A percentile compares a stretch with the other conserved stretches of the same genome.
These are phyloP conservation scores for Daucus carota DNA, from an alignment of 129 eudicot species.

Conservation along the genomic window DNA sequence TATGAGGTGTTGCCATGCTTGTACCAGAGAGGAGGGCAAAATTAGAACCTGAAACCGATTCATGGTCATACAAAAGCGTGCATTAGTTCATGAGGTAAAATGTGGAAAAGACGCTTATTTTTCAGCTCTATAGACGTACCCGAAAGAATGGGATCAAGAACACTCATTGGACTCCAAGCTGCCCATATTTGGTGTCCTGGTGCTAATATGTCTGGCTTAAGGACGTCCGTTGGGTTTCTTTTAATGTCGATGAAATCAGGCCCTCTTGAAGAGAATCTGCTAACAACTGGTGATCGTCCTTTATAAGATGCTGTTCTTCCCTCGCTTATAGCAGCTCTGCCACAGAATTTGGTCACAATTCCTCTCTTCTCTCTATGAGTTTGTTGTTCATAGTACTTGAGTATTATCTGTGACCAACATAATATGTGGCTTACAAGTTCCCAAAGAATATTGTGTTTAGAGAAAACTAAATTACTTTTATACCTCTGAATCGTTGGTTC, in stretches of 20 bases:
- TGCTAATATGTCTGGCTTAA: constrained; percentile 91
- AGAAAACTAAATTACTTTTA: background rate
- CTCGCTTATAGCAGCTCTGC: constrained; percentile 68
- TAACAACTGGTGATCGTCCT: constrained; percentile 56
- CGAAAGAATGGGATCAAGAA: constrained; percentile 40
- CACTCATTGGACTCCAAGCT: constrained; percentile 98
- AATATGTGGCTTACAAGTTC: background rate
- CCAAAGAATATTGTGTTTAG: background rate
- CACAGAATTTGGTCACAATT: constrained; percentile 34
- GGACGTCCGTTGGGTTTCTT: constrained; percentile 51
- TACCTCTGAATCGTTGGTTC: constrained; percentile 59
- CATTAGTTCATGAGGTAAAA: background rate
- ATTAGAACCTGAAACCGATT: constrained; percentile 30
- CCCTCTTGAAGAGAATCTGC: constrained; percentile 87
- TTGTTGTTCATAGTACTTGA: constrained; percentile 58
- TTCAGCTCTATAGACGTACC: constrained; percentile 32
- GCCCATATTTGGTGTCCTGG: constrained; percentile 96
- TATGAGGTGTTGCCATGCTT: constrained; percentile 96
- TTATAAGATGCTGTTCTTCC: constrained; percentile 60
- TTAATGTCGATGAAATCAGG: constrained; percentile 59
- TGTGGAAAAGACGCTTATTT: background rate
- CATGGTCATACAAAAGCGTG: background rate
- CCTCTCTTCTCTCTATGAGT: constrained; percentile 47
- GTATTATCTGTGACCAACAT: constrained; percentile 33
- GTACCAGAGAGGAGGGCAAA: constrained; percentile 84